These are phyloP conservation scores for Abelmoschus esculentus DNA, from an alignment of 345 rosid species.

Conservation along the genomic window DNA sequence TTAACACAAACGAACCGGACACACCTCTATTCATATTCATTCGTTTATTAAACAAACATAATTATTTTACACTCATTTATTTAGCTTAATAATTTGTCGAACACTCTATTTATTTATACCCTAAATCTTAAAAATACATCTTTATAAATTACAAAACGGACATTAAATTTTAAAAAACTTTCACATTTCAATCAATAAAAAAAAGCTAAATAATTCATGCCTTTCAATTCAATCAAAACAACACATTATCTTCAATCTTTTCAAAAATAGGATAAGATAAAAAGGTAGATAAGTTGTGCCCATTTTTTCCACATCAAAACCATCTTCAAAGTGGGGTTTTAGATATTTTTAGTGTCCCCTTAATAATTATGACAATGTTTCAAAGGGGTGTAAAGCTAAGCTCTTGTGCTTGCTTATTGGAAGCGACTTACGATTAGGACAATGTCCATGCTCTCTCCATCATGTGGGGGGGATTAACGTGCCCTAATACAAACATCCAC, in stretches of 20 bases:
- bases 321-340: constrained; percentile 5
- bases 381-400: background rate
- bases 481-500: constrained; percentile 20
- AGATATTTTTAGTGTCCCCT: background rate
- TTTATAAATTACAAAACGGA: no score
- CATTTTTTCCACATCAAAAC: background rate
- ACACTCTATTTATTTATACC: no score
- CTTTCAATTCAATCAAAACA: background rate
- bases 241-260: background rate
- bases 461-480: constrained; percentile 26
- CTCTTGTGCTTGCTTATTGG: constrained; percentile 3
- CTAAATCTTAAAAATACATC: no score
- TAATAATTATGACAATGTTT: background rate
- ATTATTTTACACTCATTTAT: no score
- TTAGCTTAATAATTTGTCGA: no score
- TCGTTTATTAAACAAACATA: no score
- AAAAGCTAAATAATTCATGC: background rate
- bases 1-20: no score
- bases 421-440: constrained; percentile 39
- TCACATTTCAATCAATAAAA: background rate
- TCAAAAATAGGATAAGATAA: background rate
- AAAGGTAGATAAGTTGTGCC: background rate
- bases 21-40: no score
- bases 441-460: background rate
- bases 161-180: no score